Evolutionary conservation across 768 basidiomycete genomes (phyloP).

Genomic region (Mycena amicta): DNA sequence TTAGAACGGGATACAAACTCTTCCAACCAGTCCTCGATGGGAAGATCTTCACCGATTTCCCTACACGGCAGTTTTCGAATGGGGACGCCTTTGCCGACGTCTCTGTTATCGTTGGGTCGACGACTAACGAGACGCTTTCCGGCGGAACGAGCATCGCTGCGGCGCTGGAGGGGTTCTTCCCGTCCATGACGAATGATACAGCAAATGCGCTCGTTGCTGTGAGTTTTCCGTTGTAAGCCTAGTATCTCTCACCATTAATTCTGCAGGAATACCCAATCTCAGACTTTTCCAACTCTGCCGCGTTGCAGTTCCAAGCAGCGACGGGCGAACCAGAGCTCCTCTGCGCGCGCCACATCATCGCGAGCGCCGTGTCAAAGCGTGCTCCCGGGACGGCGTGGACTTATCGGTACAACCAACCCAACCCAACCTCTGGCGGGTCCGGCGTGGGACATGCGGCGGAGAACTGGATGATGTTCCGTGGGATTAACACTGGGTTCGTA

Average conservation of each 20-base stretch:
- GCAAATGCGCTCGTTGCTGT: slow-evolving; percentile 40
- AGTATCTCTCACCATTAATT: too few species aligned
- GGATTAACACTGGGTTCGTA: slow-evolving; percentile 59
- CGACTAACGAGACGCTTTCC: slow-evolving; percentile 61
- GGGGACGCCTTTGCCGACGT: slow-evolving; percentile 50
- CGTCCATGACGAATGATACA: slow-evolving; percentile 43
- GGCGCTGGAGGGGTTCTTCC: slow-evolving; percentile 46
- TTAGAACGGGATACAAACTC: slow-evolving; percentile 41
- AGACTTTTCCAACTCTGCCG: slow-evolving; percentile 43
- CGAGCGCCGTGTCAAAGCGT: slow-evolving; percentile 38
- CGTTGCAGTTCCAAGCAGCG: slow-evolving; percentile 45
- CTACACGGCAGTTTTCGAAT: slow-evolving; percentile 45
- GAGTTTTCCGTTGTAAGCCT: background rate
- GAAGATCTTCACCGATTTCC: slow-evolving; percentile 50
- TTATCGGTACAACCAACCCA: slow-evolving; percentile 62
- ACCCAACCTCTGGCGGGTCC: slow-evolving; percentile 41
- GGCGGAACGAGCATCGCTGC: slow-evolving; percentile 40
- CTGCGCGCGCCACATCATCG: slow-evolving; percentile 57
- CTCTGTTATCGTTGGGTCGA: slow-evolving; percentile 60
- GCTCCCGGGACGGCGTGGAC: slow-evolving; percentile 42
- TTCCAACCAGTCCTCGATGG: slow-evolving; percentile 63
- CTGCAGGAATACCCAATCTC: slow-evolving; percentile 29
- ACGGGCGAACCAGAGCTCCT: slow-evolving; percentile 53
- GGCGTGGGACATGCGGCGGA: slow-evolving; percentile 56
- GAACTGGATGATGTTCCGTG: slow-evolving; percentile 71